Percentiles rank a stretch among this genome's conserved stretches.
Evolutionary conservation across 306 rosid species (phyloP).

Genomic region (Vigna trinervia): DNA sequence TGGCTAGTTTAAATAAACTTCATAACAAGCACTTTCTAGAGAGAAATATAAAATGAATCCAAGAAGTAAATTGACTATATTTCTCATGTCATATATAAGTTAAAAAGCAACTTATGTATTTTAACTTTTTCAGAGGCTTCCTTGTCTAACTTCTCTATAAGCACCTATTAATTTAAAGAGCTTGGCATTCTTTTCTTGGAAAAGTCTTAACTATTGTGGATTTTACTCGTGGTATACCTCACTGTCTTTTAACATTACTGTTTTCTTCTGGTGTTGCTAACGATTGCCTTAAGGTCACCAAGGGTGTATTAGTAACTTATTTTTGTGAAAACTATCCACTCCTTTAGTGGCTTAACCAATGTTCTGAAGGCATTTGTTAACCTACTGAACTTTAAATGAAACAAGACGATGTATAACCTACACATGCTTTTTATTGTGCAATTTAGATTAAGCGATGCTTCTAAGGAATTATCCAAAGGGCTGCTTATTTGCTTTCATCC

Average conservation of each 20-base stretch:
- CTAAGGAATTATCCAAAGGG: not conserved
- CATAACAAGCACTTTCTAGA: not conserved
- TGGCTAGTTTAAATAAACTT: not conserved
- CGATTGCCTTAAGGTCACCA: not conserved
- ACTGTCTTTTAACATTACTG: not conserved
- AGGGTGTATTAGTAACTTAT: not conserved
- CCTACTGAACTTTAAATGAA: slow-evolving; percentile 7
- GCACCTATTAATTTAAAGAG: not conserved
- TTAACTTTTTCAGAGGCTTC: not conserved
- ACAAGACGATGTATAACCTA: not conserved
- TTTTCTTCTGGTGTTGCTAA: not conserved
- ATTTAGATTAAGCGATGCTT: not conserved
- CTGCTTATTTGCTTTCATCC: not conserved
- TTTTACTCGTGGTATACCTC: not conserved
- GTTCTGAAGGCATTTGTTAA: not conserved
- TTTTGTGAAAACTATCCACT: too few species aligned
- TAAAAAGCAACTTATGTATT: not conserved
- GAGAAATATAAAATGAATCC: not conserved
- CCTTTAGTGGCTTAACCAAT: not conserved
- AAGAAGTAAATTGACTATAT: not conserved
- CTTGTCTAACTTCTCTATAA: not conserved
- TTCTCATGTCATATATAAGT: not conserved
- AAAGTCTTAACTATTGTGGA: not conserved
- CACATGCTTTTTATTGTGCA: not conserved
- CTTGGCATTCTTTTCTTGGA: not conserved